phyloP scores from a whole-genome alignment of 331 rosid species.

The Acacia pycnantha region DNA sequence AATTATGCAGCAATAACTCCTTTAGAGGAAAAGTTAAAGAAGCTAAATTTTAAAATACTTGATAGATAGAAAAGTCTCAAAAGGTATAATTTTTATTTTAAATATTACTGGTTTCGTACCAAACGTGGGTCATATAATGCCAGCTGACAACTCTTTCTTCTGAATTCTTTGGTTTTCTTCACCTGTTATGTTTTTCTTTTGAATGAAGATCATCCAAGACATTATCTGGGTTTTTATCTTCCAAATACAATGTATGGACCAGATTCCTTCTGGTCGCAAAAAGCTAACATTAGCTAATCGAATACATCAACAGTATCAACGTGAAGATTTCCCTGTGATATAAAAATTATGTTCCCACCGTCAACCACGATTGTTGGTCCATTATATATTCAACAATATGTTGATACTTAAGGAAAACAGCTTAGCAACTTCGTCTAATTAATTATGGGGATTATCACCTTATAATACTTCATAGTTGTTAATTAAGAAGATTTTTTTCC shows the following conservation, averaged over 20 bases:
- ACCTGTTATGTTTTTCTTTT: neutral
- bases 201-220: neutral
- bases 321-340: neutral
- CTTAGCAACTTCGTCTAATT: constrained; percentile 32
- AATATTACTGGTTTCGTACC: neutral
- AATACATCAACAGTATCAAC: neutral
- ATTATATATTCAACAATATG: neutral
- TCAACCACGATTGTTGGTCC: neutral
- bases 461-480: too few species aligned
- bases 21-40: neutral
- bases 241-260: neutral
- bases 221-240: neutral
- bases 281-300: neutral
- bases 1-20: neutral
- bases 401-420: constrained; percentile 16
- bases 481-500: too few species aligned
- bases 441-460: too few species aligned
- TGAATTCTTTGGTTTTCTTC: neutral
- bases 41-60: neutral
- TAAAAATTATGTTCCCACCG: neutral
- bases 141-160: neutral
- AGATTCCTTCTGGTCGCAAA: neutral
- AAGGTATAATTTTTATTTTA: neutral
- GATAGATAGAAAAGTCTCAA: neutral
- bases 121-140: neutral